Conservation (phyloP, 1,139 yeast genomes). For the Yamadazyma trypodendri region DNA sequence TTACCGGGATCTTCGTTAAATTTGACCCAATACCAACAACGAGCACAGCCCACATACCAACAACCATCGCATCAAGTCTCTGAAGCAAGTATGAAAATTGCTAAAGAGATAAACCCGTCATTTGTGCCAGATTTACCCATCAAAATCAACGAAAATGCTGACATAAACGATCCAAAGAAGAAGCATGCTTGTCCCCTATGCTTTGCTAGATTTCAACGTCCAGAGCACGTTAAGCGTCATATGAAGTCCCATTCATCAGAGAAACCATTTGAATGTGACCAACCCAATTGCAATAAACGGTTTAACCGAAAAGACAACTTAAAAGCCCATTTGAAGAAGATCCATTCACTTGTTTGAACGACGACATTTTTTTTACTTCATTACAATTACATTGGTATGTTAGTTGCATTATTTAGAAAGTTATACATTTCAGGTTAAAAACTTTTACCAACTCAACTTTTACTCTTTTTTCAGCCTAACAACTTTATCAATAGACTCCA, state of each 20-base stretch:
- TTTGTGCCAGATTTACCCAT: constrained; percentile 24
- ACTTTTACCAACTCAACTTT: no score
- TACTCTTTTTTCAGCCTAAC: constrained; percentile 23
- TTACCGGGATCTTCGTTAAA: not conserved
- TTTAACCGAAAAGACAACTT: constrained; percentile 72
- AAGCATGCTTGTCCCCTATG: constrained; percentile 79
- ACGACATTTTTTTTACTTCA: no score
- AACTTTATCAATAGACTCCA: constrained; percentile 35
- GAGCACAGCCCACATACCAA: no score
- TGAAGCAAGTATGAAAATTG: constrained; percentile 11
- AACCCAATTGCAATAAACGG: constrained; percentile 71
- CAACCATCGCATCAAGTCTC: constrained; percentile 9
- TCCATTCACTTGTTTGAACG: constrained; percentile 32
- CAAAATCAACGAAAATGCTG: constrained; percentile 23
- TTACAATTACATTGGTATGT: no score
- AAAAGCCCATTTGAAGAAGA: constrained; percentile 67
- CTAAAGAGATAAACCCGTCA: constrained; percentile 15
- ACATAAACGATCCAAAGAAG: constrained; percentile 54
- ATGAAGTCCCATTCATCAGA: constrained; percentile 85
- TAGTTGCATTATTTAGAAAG: no score
- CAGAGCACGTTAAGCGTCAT: constrained; percentile 91
- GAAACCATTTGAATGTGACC: constrained; percentile 77
- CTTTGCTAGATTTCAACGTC: constrained; percentile 74
- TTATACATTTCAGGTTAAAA: no score
- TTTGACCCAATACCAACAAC: not conserved